Base-by-base conservation (phyloP, 1,139 yeast genomes). In the Kurtzmaniella quercitrusa region DNA sequence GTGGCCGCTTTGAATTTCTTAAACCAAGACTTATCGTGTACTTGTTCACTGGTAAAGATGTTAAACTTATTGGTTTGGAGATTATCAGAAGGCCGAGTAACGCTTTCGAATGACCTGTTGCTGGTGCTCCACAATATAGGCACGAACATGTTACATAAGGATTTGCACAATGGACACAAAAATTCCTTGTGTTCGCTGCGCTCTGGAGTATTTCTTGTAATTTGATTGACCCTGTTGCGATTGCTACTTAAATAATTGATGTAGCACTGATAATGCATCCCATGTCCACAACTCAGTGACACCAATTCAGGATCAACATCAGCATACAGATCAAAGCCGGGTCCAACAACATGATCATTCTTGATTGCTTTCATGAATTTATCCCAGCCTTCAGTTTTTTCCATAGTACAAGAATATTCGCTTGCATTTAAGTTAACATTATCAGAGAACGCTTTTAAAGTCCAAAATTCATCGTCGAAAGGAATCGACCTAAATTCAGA, bases 261-360 rank as follows among this genome's bases (percentile, higher is more conserved):
- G 52, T 84, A 86, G 56, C 98, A 93, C 30, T 78, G 74, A 50
- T 78, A 80, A 60, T 93, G 98, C 82, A 93, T 84, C 1, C 96
- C 95, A 63, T 93, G 98, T 0, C 97, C 95, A 66, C 98, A 93
- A 42, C 95, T 83, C 52, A 84, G 81, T 5, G 89, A 71, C 1
- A 86, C 80, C 6, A 83, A 66, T 42, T 74, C 74, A 40, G 65
- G 70, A 35, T 73, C 71, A 38, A 69, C 66, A 44, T 65, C 57
- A 5, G 63, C 61, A 18, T 57, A 62, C 14, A 62, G 55, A 1
- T 82, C 77, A 53, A 84, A 86, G 0, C 91, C 91, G 0, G 93
- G 94, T 0, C 94, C 94, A 52, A 84, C 63, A 0, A 80, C 79
- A 45, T 63, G 56, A 2, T 61, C 59, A 1, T 68, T 64, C 41